Evolutionary conservation across 2,329 filamentous ascomycete genomes (phyloP).

Genomic region (Camillea tinctor): DNA sequence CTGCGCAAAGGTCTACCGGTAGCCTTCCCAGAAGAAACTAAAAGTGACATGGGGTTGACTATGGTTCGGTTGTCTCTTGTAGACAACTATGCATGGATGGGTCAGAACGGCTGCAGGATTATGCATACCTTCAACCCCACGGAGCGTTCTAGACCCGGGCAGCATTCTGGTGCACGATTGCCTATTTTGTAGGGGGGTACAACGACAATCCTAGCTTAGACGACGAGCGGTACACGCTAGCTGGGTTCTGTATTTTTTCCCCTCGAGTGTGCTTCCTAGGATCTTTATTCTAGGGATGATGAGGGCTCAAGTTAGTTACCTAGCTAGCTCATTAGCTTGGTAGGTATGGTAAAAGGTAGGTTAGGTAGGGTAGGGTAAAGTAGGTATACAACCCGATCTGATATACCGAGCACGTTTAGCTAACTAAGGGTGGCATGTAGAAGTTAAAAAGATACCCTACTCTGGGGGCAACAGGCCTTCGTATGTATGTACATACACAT

Average conservation of each 20-base stretch:
- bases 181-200: neutral
- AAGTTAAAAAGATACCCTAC: too few species aligned
- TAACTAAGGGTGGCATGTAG: too few species aligned
- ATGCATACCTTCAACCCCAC: slow-evolving; percentile 19
- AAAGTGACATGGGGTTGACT: slow-evolving; percentile 16
- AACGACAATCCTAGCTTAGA: neutral
- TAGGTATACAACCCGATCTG: too few species aligned
- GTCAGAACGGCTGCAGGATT: slow-evolving; percentile 22
- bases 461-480: too few species aligned
- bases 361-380: too few species aligned
- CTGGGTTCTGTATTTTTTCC: neutral
- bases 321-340: neutral
- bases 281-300: neutral
- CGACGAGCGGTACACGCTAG: neutral
- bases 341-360: neutral
- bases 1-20: slow-evolving; percentile 17
- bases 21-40: slow-evolving; percentile 14
- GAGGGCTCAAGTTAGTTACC: neutral
- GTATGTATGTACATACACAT: too few species aligned
- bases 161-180: slow-evolving; percentile 11
- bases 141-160: slow-evolving; percentile 24
- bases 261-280: neutral
- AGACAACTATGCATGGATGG: slow-evolving; percentile 23
- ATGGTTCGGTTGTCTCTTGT: slow-evolving; percentile 21
- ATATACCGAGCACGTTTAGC: too few species aligned